A percentile compares a stretch with the other conserved stretches of the same genome.
Evolutionary conservation across 2,329 filamentous ascomycete genomes (phyloP).

Genomic region (Sporothrix brasiliensis): DNA sequence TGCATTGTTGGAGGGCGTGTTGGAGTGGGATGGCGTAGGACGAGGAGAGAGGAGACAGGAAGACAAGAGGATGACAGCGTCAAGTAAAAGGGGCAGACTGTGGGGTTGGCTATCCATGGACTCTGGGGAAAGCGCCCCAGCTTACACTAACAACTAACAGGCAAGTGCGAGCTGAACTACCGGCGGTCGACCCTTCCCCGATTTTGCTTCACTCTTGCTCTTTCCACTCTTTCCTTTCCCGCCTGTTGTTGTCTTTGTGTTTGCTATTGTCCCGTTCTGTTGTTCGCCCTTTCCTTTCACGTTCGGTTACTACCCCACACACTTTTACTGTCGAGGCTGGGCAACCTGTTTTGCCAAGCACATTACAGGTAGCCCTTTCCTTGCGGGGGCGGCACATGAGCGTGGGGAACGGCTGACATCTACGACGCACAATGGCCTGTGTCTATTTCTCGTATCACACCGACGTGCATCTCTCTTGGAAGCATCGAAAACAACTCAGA

Average conservation of each 20-base stretch:
- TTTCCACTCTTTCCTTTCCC: background rate
- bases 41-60: background rate
- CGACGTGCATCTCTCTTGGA: background rate
- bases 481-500: background rate
- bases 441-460: background rate
- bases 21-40: background rate
- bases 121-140: slow-evolving; percentile 16
- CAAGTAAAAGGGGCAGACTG: background rate
- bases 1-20: background rate
- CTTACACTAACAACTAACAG: slow-evolving; percentile 5
- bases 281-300: slow-evolving; percentile 16
- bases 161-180: slow-evolving; percentile 19
- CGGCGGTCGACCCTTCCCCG: slow-evolving; percentile 9
- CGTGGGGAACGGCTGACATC: slow-evolving; percentile 3
- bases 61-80: background rate
- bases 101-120: background rate
- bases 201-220: background rate
- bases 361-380: background rate
- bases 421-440: background rate
- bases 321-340: background rate
- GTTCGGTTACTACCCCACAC: background rate
- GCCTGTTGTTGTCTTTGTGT: background rate
- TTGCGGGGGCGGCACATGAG: slow-evolving; percentile 4
- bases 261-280: background rate
- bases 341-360: background rate